A percentile compares a stretch with the other conserved stretches of the same genome.
These are phyloP conservation scores for Pichia kluyveri DNA, from an alignment of 805 yeast species.

Conservation along the genomic window DNA sequence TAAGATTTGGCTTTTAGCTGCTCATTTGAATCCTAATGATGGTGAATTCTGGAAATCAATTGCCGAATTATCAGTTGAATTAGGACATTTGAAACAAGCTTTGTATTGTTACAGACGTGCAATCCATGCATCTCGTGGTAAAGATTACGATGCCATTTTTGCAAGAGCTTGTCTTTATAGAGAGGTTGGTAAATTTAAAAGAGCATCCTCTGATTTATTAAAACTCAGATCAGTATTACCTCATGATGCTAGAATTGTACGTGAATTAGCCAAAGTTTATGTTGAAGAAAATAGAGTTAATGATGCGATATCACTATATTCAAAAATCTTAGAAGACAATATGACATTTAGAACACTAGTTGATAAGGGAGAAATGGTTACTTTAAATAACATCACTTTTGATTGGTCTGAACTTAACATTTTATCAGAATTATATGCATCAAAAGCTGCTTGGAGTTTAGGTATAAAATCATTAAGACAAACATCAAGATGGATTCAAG, in stretches of 20 bases:
- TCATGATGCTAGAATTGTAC: constrained; percentile 45
- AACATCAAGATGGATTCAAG: constrained; percentile 77
- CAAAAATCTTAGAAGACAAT: constrained; percentile 54
- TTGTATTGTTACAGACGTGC: constrained; percentile 69
- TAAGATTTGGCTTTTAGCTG: constrained; percentile 74
- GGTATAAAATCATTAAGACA: constrained; percentile 60
- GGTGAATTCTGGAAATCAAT: constrained; percentile 71
- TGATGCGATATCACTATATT: constrained; percentile 69
- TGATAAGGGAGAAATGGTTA: constrained; percentile 16
- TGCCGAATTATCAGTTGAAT: constrained; percentile 54
- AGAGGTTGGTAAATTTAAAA: constrained; percentile 53
- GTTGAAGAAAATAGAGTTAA: constrained; percentile 50
- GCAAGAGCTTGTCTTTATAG: constrained; percentile 61
- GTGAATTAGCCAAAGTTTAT: constrained; percentile 48
- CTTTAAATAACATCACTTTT: constrained; percentile 41
- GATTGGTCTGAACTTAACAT: constrained; percentile 88
- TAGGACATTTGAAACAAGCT: constrained; percentile 69
- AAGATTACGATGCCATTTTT: constrained; percentile 46
- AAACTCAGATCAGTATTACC: constrained; percentile 50
- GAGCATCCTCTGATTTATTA: constrained; percentile 69
- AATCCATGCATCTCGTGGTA: constrained; percentile 33
- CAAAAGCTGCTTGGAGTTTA: constrained; percentile 51
- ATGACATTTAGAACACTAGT: constrained; percentile 29
- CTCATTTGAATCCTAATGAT: constrained; percentile 68
- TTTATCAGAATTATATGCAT: constrained; percentile 68